These are phyloP conservation scores for Lagenaria siceraria DNA, from an alignment of 306 rosid genomes.

Conservation along the genomic window DNA sequence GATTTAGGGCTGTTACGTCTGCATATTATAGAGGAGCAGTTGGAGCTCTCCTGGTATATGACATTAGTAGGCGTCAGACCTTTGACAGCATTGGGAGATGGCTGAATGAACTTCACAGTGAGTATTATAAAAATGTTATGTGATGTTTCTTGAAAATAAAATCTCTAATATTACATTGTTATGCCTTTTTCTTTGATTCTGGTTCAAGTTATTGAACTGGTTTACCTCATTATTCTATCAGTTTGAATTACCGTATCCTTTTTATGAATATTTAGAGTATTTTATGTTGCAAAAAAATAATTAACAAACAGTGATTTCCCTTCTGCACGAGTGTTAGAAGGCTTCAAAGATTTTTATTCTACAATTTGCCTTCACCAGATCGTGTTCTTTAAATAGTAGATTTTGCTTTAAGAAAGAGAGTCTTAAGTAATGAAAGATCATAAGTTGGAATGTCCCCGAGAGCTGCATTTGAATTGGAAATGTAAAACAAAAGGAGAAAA, in stretches of 20 bases:
- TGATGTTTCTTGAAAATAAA: neutral
- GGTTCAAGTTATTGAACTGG: neutral
- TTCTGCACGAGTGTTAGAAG: neutral
- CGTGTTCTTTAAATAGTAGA: neutral
- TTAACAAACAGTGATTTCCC: neutral
- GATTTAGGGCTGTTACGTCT: constrained; percentile 87
- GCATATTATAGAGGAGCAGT: constrained; percentile 90
- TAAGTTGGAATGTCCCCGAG: neutral
- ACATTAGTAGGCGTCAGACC: constrained; percentile 73
- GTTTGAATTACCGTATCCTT: neutral
- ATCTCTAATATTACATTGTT: neutral
- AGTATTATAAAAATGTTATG: constrained; percentile 10
- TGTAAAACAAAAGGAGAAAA: neutral
- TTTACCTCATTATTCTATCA: neutral
- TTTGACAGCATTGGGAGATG: constrained; percentile 81
- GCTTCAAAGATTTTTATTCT: neutral
- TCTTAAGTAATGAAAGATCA: neutral
- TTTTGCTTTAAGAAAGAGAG: neutral
- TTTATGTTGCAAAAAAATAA: neutral
- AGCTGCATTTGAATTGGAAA: neutral
- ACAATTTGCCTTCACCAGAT: neutral
- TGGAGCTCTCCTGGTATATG: constrained; percentile 82
- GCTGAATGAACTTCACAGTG: constrained; percentile 86
- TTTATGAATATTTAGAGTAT: neutral
- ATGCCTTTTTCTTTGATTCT: neutral